Conservation (phyloP, 2,329 filamentous ascomycete genomes). For the Fusarium fracticaudum region DNA sequence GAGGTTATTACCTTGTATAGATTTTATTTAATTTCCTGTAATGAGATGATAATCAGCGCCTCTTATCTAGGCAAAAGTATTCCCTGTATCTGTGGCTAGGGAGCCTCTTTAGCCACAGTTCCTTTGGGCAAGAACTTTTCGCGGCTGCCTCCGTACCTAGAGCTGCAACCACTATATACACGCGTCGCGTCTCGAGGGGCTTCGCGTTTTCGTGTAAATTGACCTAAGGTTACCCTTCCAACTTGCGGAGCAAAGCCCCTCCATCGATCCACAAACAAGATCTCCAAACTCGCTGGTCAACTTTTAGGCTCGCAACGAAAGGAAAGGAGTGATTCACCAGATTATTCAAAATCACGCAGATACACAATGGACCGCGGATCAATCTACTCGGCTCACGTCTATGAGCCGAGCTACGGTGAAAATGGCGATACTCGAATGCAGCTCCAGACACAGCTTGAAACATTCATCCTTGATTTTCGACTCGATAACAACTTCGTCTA, state of each 20-base stretch:
- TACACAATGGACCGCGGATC: constrained; percentile 83
- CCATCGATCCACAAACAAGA: constrained; percentile 37
- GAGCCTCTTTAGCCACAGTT: no score
- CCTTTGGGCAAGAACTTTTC: no score
- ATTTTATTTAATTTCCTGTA: no score
- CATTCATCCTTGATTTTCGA: constrained; percentile 93
- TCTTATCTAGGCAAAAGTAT: no score
- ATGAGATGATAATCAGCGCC: no score
- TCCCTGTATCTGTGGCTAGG: no score
- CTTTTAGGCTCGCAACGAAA: constrained; percentile 19
- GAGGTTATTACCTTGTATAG: no score
- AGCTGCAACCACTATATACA: constrained; percentile 46
- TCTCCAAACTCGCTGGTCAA: constrained; percentile 30
- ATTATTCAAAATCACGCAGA: constrained; percentile 11
- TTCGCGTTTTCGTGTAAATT: constrained; percentile 37
- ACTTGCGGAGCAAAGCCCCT: constrained; percentile 38
- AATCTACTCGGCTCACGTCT: constrained; percentile 85
- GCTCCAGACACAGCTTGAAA: constrained; percentile 81
- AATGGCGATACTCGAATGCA: constrained; percentile 75
- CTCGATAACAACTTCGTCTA: constrained; percentile 96
- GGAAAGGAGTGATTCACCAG: constrained; percentile 2
- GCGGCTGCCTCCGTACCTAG: no score
- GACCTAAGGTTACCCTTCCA: constrained; percentile 35
- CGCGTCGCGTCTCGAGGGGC: constrained; percentile 38
- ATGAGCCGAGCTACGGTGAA: constrained; percentile 72